Base-by-base conservation (phyloP, 495 filamentous ascomycete species). In the Niebla homalea region DNA sequence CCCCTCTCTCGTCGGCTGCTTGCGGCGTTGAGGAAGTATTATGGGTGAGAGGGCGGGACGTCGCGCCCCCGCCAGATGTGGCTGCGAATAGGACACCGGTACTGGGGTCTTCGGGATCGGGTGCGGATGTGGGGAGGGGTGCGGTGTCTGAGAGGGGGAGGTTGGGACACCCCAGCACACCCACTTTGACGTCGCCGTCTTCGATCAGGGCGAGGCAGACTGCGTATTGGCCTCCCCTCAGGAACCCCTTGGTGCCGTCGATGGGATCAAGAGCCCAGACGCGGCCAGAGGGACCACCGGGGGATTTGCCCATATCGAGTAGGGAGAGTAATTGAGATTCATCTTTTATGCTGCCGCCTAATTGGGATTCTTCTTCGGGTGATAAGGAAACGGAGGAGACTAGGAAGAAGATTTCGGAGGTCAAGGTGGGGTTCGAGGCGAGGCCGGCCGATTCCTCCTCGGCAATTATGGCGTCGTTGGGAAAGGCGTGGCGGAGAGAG, bases 191-290 rank as follows among this genome's bases (percentile, higher is more conserved):
- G 43, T 93, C 81, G n/a, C 90, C 92, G 55, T 96, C 87, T 25
- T 87, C 85, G 58, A 99, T 84, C 59, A 99, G 67, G 29, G 77
- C 92, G 1, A 99, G 75, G 64, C 89, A 94, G 25, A 99, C 87
- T 20, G 92, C 92, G 62, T 99, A 99, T 68, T 99, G 92, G 16
- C 87, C 92, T n/a, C 93, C 93, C 43, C 92, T 76, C 46, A 99
- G 72, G 68, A 99, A 99, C 22, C 92, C 92, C 66, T 93, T 92
- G 49, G 92, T 99, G 41, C 92, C 92, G 65, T 99, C 92, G 51
- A 99, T 94, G 36, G 92, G 92, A 67, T 99, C 92, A 43, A 99
- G 73, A 18, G 92, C 86, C 92, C 92, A 99, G 66, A 96, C 87
- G 52, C 92, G 75, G 22, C 92, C 92, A 57, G 75, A 76, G 42